Base-by-base conservation (phyloP, 2,329 filamentous ascomycete genomes). In the Trichocomaceae sp. region DNA sequence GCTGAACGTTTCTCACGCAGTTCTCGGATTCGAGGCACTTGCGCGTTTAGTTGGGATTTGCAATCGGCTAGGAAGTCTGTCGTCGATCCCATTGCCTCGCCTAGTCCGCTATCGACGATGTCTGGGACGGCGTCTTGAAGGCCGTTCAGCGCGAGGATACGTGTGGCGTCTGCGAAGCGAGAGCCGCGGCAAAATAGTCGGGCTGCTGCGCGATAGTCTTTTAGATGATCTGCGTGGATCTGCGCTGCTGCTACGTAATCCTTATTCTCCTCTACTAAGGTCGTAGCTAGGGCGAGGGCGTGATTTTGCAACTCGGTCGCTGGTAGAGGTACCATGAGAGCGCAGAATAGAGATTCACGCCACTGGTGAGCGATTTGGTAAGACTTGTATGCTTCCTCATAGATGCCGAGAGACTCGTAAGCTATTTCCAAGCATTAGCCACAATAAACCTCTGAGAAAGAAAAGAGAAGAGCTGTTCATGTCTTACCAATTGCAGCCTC, bases 11-110 rank as follows among this genome's bases (percentile, higher is more conserved):
- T 91, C 52, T 78, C 76, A 1, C 92, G 84, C 23, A 99, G 80
- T 67, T 96, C 92, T 6, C 79, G 78, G 59, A 99, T 84, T 17
- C 93, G 86, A 0, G 92, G 90, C 0, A 96, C 83, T 67, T 99
- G 93, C 0, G 90, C 87, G 47, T 79, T 77, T 2, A 97, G 79
- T 69, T 99, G 93, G 0, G 79, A 79, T 69, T 89, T 90, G 81
- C 92, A 97, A 69, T 99, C 93, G 1, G 93, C 90, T 10, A 99
- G 82, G 57, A 97, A 84, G 68, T 97, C 93, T 0, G 90, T 96
- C 64, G 86, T 91, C 52, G 82, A 83, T 20, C 87, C 86, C 55
- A 93, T 84, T 1, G 88, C 84, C 56, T 97, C 92, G 3, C 85
- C 81, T 5, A 99, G 83, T 1, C 87, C 88, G 0, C 81, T 72